Evolutionary conservation across 2,329 filamentous ascomycete genomes (phyloP).

Genomic region (Diaporthe ampelina): DNA sequence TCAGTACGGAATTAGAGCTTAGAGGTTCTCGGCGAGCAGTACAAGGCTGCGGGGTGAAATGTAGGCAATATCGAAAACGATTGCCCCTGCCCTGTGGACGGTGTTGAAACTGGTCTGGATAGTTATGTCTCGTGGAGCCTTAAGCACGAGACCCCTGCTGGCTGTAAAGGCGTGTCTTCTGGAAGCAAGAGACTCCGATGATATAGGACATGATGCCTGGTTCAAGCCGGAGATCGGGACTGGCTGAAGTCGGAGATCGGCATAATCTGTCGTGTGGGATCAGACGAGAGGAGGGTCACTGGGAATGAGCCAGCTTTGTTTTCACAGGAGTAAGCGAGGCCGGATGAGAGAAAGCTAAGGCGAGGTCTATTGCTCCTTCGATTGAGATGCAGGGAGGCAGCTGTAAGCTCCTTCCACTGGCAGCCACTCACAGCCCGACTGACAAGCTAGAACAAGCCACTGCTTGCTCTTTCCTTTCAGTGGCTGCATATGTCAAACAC

Average conservation of each 20-base stretch:
- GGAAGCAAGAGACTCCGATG: not conserved
- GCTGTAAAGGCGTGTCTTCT: conserved; percentile 8
- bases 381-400: not conserved
- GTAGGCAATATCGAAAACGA: conserved; percentile 35
- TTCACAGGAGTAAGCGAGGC: not conserved
- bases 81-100: conserved; percentile 38
- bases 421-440: not conserved
- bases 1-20: not conserved
- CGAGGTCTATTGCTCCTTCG: not conserved
- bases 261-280: conserved; percentile 4
- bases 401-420: not conserved
- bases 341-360: too few relatives aligned
- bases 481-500: conserved; percentile 3
- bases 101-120: conserved; percentile 8
- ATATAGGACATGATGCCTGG: conserved; percentile 27
- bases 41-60: conserved; percentile 15
- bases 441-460: not conserved
- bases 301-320: not conserved
- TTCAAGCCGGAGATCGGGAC: not conserved
- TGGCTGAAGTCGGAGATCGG: not conserved
- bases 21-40: not conserved
- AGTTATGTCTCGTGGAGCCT: conserved; percentile 28
- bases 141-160: conserved; percentile 34
- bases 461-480: not conserved
- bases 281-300: not conserved